Conservation (phyloP, 192 early-diverging fungal species). For the Coemansia guatemalensis region DNA sequence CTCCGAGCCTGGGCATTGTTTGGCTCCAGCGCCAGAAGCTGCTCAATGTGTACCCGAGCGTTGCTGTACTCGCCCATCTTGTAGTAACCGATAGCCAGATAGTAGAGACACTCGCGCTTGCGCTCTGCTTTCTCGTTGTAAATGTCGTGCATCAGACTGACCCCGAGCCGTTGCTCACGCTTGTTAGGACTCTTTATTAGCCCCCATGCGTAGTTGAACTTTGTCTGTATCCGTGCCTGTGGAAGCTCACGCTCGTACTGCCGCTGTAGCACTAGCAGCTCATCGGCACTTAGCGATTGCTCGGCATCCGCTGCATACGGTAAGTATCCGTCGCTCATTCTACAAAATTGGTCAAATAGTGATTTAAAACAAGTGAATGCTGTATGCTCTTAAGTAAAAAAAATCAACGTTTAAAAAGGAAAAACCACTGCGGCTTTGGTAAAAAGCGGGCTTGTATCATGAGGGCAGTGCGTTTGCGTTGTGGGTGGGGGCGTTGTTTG, state of each 20-base stretch:
- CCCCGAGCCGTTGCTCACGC: slow-evolving; percentile 72
- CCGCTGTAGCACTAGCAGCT: slow-evolving; percentile 61
- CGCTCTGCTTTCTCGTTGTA: slow-evolving; percentile 79
- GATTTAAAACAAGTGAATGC: background rate
- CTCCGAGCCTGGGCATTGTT: slow-evolving; percentile 76
- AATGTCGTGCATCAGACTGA: slow-evolving; percentile 81
- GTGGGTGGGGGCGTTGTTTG: too few species aligned
- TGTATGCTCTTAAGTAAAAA: background rate
- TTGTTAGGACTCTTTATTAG: slow-evolving; percentile 70
- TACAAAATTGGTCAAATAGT: background rate
- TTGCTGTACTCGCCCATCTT: slow-evolving; percentile 85
- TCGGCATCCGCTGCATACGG: slow-evolving; percentile 53
- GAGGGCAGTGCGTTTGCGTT: too few species aligned
- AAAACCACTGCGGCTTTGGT: background rate
- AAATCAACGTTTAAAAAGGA: background rate
- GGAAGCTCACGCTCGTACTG: slow-evolving; percentile 71
- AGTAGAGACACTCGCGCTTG: slow-evolving; percentile 93
- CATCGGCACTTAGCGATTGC: slow-evolving; percentile 29
- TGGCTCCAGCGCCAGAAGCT: slow-evolving; percentile 81
- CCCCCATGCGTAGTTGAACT: slow-evolving; percentile 97
- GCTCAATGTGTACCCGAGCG: slow-evolving; percentile 78
- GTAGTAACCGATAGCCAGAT: slow-evolving; percentile 87
- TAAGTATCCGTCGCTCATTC: slow-evolving; percentile 28
- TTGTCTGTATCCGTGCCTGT: slow-evolving; percentile 78
- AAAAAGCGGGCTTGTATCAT: too few species aligned